Evolutionary conservation across 805 yeast genomes (phyloP), one percentile per base, ranked within the genome.

Genomic region (Candida dendrica): DNA sequence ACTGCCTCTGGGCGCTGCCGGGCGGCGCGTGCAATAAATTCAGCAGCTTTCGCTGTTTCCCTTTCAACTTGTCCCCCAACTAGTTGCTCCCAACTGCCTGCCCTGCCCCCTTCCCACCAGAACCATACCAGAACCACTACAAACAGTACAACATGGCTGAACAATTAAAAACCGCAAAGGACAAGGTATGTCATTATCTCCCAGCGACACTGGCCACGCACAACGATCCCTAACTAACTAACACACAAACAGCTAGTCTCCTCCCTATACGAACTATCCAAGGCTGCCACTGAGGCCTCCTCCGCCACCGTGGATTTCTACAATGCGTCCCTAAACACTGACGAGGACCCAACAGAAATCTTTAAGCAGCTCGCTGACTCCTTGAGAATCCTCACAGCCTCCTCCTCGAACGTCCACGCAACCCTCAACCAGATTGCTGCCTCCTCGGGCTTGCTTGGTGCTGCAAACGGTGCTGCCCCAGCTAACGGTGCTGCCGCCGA

Each of bases 211-310:
- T 4, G 13, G 15, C 18, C 4, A 6, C 4, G 20, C 5, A 33
- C 16, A 5, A 33, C 4, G 7, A 15, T 14, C 13, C 19, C 29
- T 35, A 18, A 9, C 15, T 11, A 6, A 24, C 41, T 38, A 24
- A 38, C 41, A 22, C 3, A 4, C 16, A 22, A 22, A 22, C 34
- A 78, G 81, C 75, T 84, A 31, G 89, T 89, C 44, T 75, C 93
- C 34, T 78, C 95, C 1, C 73, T 89, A 46, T 84, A 81, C 55
- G 90, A 84, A 58, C 75, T 89, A 42, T 79, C 93, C 36, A 86
- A 81, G 56, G 88, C 95, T n/a, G 91, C 96, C 31, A 78, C 75
- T 48, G 90, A 84, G 43, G 87, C 91, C 41, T 87, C 95, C 24
- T 64, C 79, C 27, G 91, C 95, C 19, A 77, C 90, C 29, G 77